A percentile compares a stretch with the other conserved stretches of the same genome.
phyloP scores from a whole-genome alignment of 2,329 filamentous ascomycete species.

The Chalaropsis ovoidea region DNA sequence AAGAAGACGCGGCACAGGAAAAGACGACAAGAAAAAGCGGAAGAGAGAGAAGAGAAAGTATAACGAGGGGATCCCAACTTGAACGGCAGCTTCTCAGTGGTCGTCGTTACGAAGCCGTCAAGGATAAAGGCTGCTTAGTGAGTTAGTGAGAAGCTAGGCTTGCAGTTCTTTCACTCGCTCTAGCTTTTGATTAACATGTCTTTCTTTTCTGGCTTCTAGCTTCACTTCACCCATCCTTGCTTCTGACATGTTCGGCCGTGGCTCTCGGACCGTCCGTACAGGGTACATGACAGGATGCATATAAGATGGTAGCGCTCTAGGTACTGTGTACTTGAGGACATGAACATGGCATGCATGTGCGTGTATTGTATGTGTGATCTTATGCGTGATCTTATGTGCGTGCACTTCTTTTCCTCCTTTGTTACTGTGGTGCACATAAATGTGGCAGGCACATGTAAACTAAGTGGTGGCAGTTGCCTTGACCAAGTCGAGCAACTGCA shows the following conservation, averaged over 20 bases:
- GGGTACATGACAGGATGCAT: too few species aligned
- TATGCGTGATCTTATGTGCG: background rate
- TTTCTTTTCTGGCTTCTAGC: background rate
- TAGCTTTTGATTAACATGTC: background rate
- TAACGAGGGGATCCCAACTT: background rate
- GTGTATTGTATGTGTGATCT: background rate
- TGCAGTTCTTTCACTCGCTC: background rate
- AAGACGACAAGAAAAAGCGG: background rate
- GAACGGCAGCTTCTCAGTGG: background rate
- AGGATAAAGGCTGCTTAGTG: background rate
- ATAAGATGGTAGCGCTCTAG: too few species aligned
- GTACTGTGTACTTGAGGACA: too few species aligned
- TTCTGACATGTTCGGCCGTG: background rate
- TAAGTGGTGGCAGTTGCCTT: background rate
- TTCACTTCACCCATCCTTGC: background rate
- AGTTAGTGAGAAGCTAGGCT: too few species aligned
- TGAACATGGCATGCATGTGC: background rate
- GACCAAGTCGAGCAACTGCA: slow-evolving; percentile 4
- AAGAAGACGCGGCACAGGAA: background rate
- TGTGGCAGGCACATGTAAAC: background rate
- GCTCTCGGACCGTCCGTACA: background rate
- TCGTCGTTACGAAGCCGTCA: background rate
- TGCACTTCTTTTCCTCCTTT: too few species aligned
- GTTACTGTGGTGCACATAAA: background rate
- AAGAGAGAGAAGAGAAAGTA: background rate